These are phyloP conservation scores for Globisporangium recalcitrans DNA, from an alignment of 352 stramenopile species.

Conservation along the genomic window DNA sequence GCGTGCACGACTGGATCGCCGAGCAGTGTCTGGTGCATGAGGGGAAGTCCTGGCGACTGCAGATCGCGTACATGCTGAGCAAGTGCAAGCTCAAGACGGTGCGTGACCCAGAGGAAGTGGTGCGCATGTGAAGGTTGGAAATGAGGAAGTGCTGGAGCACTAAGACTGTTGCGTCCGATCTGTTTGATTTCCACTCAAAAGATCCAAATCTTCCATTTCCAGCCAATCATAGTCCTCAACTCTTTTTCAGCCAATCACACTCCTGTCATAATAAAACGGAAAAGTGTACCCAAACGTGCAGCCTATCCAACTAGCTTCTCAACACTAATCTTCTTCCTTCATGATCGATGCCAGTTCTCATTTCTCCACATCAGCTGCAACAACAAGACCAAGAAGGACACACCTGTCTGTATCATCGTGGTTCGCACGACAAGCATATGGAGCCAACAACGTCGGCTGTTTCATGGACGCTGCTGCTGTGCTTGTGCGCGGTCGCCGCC, in stretches of 20 bases:
- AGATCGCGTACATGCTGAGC: slow-evolving; percentile 27
- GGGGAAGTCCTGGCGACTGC: slow-evolving; percentile 32
- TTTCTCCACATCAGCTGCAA: too few species aligned
- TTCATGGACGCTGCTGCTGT: neutral
- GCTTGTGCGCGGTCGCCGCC: neutral
- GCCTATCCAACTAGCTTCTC: too few species aligned
- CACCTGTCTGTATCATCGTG: too few species aligned
- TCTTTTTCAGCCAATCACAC: too few species aligned
- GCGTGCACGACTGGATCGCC: slow-evolving; percentile 41
- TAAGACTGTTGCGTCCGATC: too few species aligned
- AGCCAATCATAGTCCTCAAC: neutral
- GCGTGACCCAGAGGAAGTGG: slow-evolving; percentile 32
- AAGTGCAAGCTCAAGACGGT: slow-evolving; percentile 39
- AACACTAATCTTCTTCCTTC: too few species aligned
- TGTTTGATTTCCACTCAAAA: too few species aligned
- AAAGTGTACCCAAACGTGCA: neutral
- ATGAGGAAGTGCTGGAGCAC: too few species aligned
- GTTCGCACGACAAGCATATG: neutral
- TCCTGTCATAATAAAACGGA: neutral
- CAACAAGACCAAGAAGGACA: too few species aligned
- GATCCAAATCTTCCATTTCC: neutral
- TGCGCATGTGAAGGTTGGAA: too few species aligned
- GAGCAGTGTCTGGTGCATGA: slow-evolving; percentile 36
- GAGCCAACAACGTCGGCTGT: neutral
- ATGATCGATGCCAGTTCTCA: too few species aligned